These are phyloP conservation scores for Favolaschia claudopus DNA, from an alignment of 768 basidiomycete species.

Conservation along the genomic window DNA sequence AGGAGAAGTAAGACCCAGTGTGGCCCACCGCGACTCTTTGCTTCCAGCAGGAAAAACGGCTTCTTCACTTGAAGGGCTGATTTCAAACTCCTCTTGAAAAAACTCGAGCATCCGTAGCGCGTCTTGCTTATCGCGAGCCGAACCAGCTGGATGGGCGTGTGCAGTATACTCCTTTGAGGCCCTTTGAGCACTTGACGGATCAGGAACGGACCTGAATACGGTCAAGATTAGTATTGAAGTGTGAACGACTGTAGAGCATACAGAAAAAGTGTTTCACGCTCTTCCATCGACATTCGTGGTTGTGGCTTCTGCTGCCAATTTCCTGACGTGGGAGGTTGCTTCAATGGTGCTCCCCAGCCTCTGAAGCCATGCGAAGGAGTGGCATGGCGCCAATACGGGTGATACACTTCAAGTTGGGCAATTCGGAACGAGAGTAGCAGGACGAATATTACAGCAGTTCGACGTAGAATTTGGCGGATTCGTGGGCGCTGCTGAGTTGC, in stretches of 20 bases:
- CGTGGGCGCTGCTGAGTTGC: neutral
- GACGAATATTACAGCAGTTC: neutral
- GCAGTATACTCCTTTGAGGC: conserved; percentile 67
- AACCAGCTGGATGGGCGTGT: conserved; percentile 79
- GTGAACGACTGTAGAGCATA: conserved; percentile 14
- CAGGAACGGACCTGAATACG: conserved; percentile 58
- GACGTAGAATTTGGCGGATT: neutral
- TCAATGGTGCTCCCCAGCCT: neutral
- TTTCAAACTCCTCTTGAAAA: conserved; percentile 72
- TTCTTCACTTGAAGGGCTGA: conserved; percentile 44
- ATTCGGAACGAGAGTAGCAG: conserved; percentile 1
- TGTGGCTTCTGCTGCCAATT: conserved; percentile 1
- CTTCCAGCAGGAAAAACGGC: conserved; percentile 78
- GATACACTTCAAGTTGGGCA: conserved; percentile 6
- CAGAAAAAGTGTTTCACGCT: conserved; percentile 36
- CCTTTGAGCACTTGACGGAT: conserved; percentile 60
- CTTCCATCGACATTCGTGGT: conserved; percentile 24
- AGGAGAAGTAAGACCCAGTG: conserved; percentile 57
- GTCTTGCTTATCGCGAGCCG: conserved; percentile 63
- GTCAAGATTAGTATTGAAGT: neutral
- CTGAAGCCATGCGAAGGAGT: neutral
- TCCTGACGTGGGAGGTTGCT: neutral
- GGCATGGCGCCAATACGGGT: neutral
- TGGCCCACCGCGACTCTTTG: conserved; percentile 69
- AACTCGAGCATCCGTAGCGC: conserved; percentile 72